Conservation (phyloP, 2,329 filamentous ascomycete genomes). For the Byssothecium circinans region DNA sequence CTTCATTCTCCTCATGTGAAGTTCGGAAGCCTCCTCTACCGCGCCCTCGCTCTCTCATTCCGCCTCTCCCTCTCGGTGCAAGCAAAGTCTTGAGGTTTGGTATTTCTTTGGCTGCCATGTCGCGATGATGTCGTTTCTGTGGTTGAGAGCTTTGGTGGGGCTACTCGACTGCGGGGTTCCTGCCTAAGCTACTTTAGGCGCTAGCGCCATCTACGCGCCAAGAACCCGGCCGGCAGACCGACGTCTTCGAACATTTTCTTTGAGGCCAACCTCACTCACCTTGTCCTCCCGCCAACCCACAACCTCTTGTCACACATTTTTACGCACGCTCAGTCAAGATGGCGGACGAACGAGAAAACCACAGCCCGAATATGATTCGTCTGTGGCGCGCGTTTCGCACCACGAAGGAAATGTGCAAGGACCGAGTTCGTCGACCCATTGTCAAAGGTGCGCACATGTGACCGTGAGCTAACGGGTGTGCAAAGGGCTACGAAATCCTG, state of each 20-base stretch:
- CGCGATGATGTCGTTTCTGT: slow-evolving; percentile 19
- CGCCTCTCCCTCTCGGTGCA: slow-evolving; percentile 51
- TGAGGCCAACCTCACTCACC: slow-evolving; percentile 19
- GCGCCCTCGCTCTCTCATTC: slow-evolving; percentile 52
- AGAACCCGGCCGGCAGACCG: slow-evolving; percentile 8
- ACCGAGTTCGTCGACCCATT: slow-evolving; percentile 66
- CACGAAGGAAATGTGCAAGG: slow-evolving; percentile 89
- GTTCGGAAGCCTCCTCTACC: slow-evolving; percentile 33
- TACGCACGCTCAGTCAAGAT: slow-evolving; percentile 17
- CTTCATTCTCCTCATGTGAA: slow-evolving; percentile 35
- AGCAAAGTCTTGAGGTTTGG: slow-evolving; percentile 72
- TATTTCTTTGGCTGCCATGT: slow-evolving; percentile 73
- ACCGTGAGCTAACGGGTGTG: slow-evolving; percentile 18
- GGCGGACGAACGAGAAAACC: slow-evolving; percentile 29
- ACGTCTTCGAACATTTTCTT: slow-evolving; percentile 33
- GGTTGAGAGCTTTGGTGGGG: slow-evolving; percentile 30
- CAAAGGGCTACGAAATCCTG: slow-evolving; percentile 86
- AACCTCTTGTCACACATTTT: slow-evolving; percentile 7
- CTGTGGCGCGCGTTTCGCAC: slow-evolving; percentile 95
- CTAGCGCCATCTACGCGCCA: slow-evolving; percentile 22
- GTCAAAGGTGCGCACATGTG: slow-evolving; percentile 19
- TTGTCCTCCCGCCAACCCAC: slow-evolving; percentile 9
- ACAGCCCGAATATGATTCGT: slow-evolving; percentile 50
- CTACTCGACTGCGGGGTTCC: slow-evolving; percentile 20
- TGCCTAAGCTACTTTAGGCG: slow-evolving; percentile 8